Evolutionary conservation across 148 eudicot genomes (phyloP).

Genomic region (Vaccinium vitisidaea): DNA sequence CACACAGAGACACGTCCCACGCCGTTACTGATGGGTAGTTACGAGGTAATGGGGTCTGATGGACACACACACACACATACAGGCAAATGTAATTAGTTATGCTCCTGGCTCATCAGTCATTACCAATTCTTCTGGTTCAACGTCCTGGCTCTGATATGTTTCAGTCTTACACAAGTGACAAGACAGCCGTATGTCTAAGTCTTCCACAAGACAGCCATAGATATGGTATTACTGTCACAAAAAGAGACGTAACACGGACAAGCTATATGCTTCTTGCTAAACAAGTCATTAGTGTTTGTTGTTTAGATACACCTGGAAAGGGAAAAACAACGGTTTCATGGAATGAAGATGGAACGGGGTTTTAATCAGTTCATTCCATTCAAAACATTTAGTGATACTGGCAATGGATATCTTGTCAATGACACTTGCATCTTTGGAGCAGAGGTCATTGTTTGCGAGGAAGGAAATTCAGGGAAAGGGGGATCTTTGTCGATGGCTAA

Average conservation of each 20-base stretch:
- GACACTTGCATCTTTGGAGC: constrained; percentile 13
- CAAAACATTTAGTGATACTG: not conserved
- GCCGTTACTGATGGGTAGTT: too few relatives aligned
- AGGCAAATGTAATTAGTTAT: too few relatives aligned
- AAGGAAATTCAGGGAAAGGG: not conserved
- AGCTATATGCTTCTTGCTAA: not conserved
- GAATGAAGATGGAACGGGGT: constrained; percentile 12
- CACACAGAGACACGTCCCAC: too few relatives aligned
- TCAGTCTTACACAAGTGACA: not conserved
- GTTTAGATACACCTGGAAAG: not conserved
- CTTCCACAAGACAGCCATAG: not conserved
- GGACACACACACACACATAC: too few relatives aligned
- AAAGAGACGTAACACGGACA: not conserved
- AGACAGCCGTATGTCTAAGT: not conserved
- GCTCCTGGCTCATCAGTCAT: not conserved
- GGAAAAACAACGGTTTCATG: constrained; percentile 7
- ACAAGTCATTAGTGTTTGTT: not conserved
- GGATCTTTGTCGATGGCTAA: constrained; percentile 2
- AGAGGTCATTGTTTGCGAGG: constrained; percentile 10
- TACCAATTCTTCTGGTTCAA: too few relatives aligned
- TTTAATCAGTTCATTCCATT: not conserved
- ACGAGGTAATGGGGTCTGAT: too few relatives aligned
- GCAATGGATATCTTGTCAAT: constrained; percentile 11
- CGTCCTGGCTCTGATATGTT: not conserved
- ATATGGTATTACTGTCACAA: not conserved